phyloP scores from a whole-genome alignment of 148 eudicot genomes.

The Dianthus caryophyllus region DNA sequence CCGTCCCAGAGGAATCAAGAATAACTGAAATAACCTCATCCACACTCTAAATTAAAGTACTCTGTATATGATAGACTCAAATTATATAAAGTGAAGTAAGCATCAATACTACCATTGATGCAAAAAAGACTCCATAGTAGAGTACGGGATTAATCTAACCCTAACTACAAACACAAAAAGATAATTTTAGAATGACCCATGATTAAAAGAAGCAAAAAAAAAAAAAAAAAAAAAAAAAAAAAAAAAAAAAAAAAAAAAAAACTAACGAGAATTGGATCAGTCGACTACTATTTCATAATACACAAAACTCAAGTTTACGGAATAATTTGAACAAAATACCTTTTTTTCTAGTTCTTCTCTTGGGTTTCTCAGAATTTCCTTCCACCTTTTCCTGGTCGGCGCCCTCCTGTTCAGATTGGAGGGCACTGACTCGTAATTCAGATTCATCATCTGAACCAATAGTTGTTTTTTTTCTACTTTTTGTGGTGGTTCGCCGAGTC shows the following conservation, averaged over 20 bases:
- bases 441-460: constrained; percentile 30
- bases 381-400: constrained; percentile 26
- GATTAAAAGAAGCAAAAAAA: background rate
- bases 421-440: constrained; percentile 24
- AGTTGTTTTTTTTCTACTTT: constrained; percentile 44
- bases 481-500: constrained; percentile 32
- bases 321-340: constrained; percentile 31
- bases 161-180: background rate
- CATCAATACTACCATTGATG: too few relatives aligned
- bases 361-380: constrained; percentile 40
- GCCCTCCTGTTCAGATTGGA: constrained; percentile 29
- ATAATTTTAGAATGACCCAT: background rate
- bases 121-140: too few relatives aligned
- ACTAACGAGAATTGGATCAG: background rate
- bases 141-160: too few relatives aligned
- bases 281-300: background rate
- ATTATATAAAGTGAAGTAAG: background rate
- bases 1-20: constrained; percentile 24
- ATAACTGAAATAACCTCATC: too few relatives aligned
- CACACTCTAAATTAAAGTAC: too few relatives aligned
- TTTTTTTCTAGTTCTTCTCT: constrained; percentile 55
- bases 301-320: background rate
- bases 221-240: too few relatives aligned
- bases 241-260: too few relatives aligned
- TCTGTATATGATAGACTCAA: too few relatives aligned